These are phyloP conservation scores for Stephanocyclus meneghinianus DNA, from an alignment of 352 stramenopile species.

Conservation along the genomic window DNA sequence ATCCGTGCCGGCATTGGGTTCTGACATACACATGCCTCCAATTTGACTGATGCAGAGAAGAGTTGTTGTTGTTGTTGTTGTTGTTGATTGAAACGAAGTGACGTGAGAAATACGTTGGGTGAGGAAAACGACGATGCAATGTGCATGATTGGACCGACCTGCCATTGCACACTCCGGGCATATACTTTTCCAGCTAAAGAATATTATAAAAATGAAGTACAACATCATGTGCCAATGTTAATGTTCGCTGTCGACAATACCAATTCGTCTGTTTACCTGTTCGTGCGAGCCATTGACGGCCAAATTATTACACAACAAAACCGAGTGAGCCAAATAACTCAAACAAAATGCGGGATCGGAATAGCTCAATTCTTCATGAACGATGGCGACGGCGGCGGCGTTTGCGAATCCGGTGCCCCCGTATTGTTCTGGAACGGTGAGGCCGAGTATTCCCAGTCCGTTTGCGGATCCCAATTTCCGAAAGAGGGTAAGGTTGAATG, in stretches of 20 bases:
- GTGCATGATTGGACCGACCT: conserved; percentile 14
- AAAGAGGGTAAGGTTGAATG: conserved; percentile 96
- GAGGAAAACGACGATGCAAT: too few relatives aligned
- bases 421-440: conserved; percentile 95
- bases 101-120: background rate
- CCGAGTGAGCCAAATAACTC: conserved; percentile 90
- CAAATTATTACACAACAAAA: conserved; percentile 84
- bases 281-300: conserved; percentile 71
- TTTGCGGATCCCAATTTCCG: conserved; percentile 84
- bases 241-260: background rate
- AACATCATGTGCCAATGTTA: background rate
- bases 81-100: background rate
- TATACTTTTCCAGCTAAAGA: conserved; percentile 73
- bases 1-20: conserved; percentile 92
- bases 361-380: conserved; percentile 88
- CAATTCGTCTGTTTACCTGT: conserved; percentile 50
- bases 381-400: conserved; percentile 86
- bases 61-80: background rate
- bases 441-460: conserved; percentile 92
- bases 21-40: conserved; percentile 98
- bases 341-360: conserved; percentile 98
- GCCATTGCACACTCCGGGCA: conserved; percentile 90
- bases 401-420: conserved; percentile 95
- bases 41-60: conserved; percentile 80
- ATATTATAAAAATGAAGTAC: too few relatives aligned